Conservation (phyloP, 192 early-diverging fungal species). For the Gryganskiella cystojenkinii region DNA sequence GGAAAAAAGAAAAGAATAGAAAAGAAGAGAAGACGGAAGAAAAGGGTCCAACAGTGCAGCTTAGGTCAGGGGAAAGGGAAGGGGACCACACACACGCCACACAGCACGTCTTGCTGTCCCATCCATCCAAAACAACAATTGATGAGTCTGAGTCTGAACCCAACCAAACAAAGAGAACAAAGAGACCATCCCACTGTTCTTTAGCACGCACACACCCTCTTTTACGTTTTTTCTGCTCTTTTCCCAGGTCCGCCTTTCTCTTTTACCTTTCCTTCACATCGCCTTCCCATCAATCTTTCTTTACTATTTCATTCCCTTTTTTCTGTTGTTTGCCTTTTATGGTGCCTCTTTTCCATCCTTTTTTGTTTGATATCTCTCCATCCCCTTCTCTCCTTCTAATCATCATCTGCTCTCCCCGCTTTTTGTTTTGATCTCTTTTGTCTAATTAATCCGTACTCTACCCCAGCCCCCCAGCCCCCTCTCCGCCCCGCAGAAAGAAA, state of each 20-base stretch:
- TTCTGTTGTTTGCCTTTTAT: neutral
- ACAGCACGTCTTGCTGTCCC: too few species aligned
- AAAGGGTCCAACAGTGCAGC: neutral
- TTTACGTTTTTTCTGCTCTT: too few species aligned
- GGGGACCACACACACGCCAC: too few species aligned
- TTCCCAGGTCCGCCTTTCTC: neutral
- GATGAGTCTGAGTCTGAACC: too few species aligned
- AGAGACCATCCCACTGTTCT: too few species aligned
- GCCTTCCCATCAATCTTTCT: slow-evolving; percentile 2
- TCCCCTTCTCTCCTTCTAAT: neutral
- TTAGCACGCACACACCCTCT: too few species aligned
- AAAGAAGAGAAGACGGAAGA: neutral
- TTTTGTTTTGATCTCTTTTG: neutral
- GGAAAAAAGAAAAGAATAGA: slow-evolving; percentile 1
- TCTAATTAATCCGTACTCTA: neutral
- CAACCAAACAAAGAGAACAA: too few species aligned
- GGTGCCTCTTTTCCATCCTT: slow-evolving; percentile 5
- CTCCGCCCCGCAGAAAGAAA: too few species aligned
- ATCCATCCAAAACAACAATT: too few species aligned
- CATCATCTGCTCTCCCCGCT: neutral
- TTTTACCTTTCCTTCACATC: neutral
- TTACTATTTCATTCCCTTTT: neutral
- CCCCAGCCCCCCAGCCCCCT: neutral
- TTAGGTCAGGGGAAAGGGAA: neutral
- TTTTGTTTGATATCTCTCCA: neutral